A percentile compares a stretch with the other conserved stretches of the same genome.
phyloP scores from a whole-genome alignment of 176 grass and related monocot genomes.

The Oryza longistaminata region DNA sequence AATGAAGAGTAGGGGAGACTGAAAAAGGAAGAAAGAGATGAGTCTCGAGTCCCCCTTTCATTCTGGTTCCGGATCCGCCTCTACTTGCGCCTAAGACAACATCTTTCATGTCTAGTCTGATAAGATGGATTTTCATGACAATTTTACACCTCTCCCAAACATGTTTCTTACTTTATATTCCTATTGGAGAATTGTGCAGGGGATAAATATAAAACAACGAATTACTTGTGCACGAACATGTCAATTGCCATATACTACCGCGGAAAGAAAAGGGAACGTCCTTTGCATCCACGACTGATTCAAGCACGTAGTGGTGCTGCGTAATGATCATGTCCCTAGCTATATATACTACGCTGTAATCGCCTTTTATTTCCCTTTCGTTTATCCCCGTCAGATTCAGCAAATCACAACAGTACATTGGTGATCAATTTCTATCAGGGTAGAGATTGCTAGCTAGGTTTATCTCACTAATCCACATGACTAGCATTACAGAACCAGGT shows the following conservation, averaged over 20 bases:
- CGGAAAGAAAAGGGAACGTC: neutral
- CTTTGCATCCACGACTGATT: constrained; percentile 9
- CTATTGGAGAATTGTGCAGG: neutral
- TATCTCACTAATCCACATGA: neutral
- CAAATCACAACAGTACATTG: neutral
- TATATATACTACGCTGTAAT: neutral
- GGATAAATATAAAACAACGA: neutral
- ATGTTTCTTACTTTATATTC: neutral
- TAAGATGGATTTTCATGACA: neutral
- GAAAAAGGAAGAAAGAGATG: no score
- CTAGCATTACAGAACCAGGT: neutral
- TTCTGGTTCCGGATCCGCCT: no score
- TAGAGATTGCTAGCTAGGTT: neutral
- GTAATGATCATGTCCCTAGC: constrained; percentile 33
- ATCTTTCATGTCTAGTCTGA: neutral
- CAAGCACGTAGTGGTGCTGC: neutral
- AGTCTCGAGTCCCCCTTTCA: no score
- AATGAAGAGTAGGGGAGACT: no score
- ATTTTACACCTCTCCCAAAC: neutral
- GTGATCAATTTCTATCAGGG: neutral
- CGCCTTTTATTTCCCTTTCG: neutral
- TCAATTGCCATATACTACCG: neutral
- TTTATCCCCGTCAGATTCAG: neutral
- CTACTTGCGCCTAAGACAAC: no score
- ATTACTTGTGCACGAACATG: neutral